A percentile compares a stretch with the other conserved stretches of the same genome.
Evolutionary conservation across 805 yeast species (phyloP).

Genomic region (Candida ipomoeae): DNA sequence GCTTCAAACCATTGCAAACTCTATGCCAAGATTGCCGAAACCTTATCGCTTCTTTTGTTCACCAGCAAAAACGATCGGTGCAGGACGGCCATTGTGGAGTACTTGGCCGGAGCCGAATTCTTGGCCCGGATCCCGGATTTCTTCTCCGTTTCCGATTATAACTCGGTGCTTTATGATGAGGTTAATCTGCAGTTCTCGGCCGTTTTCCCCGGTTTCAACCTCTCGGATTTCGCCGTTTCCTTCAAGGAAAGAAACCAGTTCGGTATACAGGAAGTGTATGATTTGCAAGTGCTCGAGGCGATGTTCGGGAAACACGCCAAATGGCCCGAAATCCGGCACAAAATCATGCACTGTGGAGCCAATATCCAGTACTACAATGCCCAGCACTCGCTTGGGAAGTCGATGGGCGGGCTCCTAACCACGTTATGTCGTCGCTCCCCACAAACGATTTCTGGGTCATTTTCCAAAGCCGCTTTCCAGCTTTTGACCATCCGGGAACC

Average conservation of each 20-base stretch:
- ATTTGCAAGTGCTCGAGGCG: slow-evolving; percentile 58
- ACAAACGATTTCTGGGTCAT: slow-evolving; percentile 13
- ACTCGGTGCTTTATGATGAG: slow-evolving; percentile 43
- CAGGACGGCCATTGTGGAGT: slow-evolving; percentile 38
- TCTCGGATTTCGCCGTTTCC: slow-evolving; percentile 50
- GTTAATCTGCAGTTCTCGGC: slow-evolving; percentile 43
- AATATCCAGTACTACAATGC: slow-evolving; percentile 61
- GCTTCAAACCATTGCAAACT: slow-evolving; percentile 54
- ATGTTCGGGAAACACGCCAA: slow-evolving; percentile 39
- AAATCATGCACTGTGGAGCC: slow-evolving; percentile 54
- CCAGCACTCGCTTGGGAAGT: slow-evolving; percentile 64
- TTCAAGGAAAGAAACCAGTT: slow-evolving; percentile 43
- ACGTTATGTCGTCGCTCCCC: slow-evolving; percentile 47
- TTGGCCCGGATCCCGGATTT: slow-evolving; percentile 23
- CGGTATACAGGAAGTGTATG: slow-evolving; percentile 54
- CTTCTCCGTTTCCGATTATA: slow-evolving; percentile 45
- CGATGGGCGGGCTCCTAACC: slow-evolving; percentile 75
- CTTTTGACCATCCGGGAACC: slow-evolving; percentile 50
- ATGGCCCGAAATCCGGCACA: slow-evolving; percentile 36
- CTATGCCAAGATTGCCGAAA: slow-evolving; percentile 67
- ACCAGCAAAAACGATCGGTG: slow-evolving; percentile 46
- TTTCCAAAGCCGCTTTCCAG: slow-evolving; percentile 35
- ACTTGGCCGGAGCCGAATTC: slow-evolving; percentile 38
- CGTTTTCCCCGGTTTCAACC: slow-evolving; percentile 43
- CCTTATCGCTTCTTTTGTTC: slow-evolving; percentile 67